Evolutionary conservation across 2,329 filamentous ascomycete species (phyloP).

Genomic region (Penicillium sp.): DNA sequence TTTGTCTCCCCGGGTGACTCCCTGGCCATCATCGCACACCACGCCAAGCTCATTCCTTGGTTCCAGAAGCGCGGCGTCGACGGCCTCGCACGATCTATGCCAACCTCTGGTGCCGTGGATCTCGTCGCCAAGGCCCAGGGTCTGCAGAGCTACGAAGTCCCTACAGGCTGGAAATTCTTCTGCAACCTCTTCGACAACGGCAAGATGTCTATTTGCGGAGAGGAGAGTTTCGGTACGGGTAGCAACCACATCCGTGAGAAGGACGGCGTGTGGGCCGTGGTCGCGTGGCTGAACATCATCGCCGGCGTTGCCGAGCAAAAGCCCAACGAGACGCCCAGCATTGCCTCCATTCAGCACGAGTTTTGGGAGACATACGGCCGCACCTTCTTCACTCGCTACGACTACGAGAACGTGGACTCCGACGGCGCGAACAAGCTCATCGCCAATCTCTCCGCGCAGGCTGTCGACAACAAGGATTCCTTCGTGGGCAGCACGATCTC

Average conservation of each 20-base stretch:
- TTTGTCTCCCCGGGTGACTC: slow-evolving; percentile 98
- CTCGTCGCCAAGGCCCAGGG: slow-evolving; percentile 94
- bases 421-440: slow-evolving; percentile 92
- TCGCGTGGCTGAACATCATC: slow-evolving; percentile 98
- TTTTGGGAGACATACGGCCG: slow-evolving; percentile 97
- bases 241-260: slow-evolving; percentile 99
- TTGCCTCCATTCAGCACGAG: slow-evolving; percentile 93
- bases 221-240: slow-evolving; percentile 97
- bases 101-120: slow-evolving; percentile 92
- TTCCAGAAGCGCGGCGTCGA: slow-evolving; percentile 98
- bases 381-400: slow-evolving; percentile 98
- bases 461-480: slow-evolving; percentile 72
- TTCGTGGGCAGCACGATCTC: slow-evolving; percentile 84
- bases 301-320: slow-evolving; percentile 87
- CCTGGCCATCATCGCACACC: slow-evolving; percentile 96
- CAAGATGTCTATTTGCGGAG: slow-evolving; percentile 97
- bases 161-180: slow-evolving; percentile 99
- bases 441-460: slow-evolving; percentile 76
- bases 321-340: slow-evolving; percentile 81
- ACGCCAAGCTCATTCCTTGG: slow-evolving; percentile 95
- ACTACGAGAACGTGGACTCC: slow-evolving; percentile 94
- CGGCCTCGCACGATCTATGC: slow-evolving; percentile 95
- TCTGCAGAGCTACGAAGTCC: slow-evolving; percentile 91
- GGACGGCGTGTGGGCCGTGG: slow-evolving; percentile 95
- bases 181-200: slow-evolving; percentile 92